Evolutionary conservation across 2,329 filamentous ascomycete species (phyloP).

Genomic region (Paraphaeosphaeria sporulosa): DNA sequence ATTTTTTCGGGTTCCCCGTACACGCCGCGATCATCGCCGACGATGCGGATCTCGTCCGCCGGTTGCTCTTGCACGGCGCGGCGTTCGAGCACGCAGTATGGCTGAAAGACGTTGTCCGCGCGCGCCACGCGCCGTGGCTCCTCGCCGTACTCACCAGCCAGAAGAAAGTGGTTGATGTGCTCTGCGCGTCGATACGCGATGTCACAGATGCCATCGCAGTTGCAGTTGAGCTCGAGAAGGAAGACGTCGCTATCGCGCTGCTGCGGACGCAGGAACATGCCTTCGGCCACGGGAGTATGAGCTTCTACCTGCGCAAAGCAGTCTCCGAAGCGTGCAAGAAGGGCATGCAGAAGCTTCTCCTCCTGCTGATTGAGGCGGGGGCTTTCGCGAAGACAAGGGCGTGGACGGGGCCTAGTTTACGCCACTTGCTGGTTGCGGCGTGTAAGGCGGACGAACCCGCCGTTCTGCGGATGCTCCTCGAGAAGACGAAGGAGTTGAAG

Average conservation of each 20-base stretch:
- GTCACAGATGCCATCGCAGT: neutral
- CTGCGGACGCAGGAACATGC: neutral
- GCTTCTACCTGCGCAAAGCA: neutral
- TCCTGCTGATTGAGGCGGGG: neutral
- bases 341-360: neutral
- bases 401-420: neutral
- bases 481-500: neutral
- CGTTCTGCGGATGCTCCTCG: neutral
- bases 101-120: conserved; percentile 1
- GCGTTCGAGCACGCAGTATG: neutral
- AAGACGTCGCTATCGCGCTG: neutral
- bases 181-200: neutral
- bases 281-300: neutral
- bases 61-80: conserved; percentile 2
- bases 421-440: neutral
- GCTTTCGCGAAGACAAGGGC: neutral
- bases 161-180: neutral
- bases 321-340: neutral
- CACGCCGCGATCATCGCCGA: neutral
- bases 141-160: neutral
- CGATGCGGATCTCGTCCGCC: neutral
- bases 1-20: neutral
- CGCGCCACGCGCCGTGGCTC: neutral
- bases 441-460: neutral
- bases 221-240: neutral